Evolutionary conservation across 108 stramenopile genomes (phyloP).

Genomic region (Fragilaria radians): DNA sequence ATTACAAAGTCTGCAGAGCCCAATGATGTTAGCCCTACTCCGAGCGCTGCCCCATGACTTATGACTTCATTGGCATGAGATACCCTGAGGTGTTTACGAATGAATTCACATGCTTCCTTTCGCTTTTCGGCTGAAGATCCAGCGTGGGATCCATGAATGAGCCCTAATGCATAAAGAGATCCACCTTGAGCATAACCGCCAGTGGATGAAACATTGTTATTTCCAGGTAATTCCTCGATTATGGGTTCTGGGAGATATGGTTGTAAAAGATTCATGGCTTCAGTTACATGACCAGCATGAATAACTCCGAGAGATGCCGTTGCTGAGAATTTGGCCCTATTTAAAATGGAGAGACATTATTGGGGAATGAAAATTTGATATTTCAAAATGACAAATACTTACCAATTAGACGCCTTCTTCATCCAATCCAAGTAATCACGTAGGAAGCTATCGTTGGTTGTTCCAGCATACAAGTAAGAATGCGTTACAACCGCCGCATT

Average conservation of each 20-base stretch:
- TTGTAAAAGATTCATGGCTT: conserved; percentile 92
- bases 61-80: conserved; percentile 92
- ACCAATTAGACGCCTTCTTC: conserved; percentile 98
- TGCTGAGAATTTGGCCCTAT: conserved; percentile 96
- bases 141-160: conserved; percentile 90
- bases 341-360: not conserved
- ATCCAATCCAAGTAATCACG: conserved; percentile 98
- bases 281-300: conserved; percentile 94
- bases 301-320: conserved; percentile 96
- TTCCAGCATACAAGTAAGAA: conserved; percentile 91
- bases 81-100: conserved; percentile 69
- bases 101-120: conserved; percentile 63
- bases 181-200: conserved; percentile 95
- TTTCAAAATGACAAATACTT: conserved; percentile 16
- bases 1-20: conserved; percentile 79
- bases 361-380: conserved; percentile 3
- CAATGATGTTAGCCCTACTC: conserved; percentile 95
- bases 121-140: conserved; percentile 82
- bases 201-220: conserved; percentile 51
- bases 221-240: no score
- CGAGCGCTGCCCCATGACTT: conserved; percentile 97
- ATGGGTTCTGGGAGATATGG: conserved; percentile 92
- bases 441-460: conserved; percentile 93
- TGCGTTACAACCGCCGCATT: conserved; percentile 92
- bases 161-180: conserved; percentile 93